Evolutionary conservation across 2,329 filamentous ascomycete species (phyloP), one percentile per base, ranked within the genome.

Genomic region (Cordyceps fumosorosea): DNA sequence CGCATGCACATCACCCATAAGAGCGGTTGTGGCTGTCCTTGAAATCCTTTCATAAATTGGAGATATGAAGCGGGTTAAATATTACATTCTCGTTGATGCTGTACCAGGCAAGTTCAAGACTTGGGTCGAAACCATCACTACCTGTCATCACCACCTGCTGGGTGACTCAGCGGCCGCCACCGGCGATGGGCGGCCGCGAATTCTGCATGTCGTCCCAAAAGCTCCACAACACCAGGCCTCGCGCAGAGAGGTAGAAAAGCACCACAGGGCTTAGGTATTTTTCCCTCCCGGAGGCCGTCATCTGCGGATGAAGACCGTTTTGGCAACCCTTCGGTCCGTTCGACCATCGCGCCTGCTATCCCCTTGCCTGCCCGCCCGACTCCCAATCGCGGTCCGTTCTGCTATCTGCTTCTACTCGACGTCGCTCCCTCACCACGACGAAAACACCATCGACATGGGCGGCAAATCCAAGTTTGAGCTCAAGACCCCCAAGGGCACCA

Each of bases 401-500:
- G 29, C 62, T 48, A 16, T 26, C 51, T 37, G 57, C 37, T 44
- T 50, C 54, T 51, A 51, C 60, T 62, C 60, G 22, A 50, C 45
- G 22, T 51, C 40, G 26, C 45, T 53, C 14, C 55, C 29, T 50
- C 40, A 44, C 16, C 14, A n/a, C 40, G 47, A 60, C 58, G 37
- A 57, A 56, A 56, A 63, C 29, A 60, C 62, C 51, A 58, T 56
- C 51, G 62, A 63, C 45, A 77, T 76, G 74, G 70, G 75, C 58
- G 72, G 75, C 44, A 80, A 80, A 67, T 73, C 73, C 63, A 81
- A 81, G 66, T 87, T 89, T 76, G 85, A 87, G 76, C 82, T 96
- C 73, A 96, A 96, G 81, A 90, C 89, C 71, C 90, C 91, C 65
- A 96, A 96, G 82, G 91, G 92, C 68, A 96, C 91, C 67, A 90